Evolutionary conservation across 768 basidiomycete species (phyloP).

Genomic region (Suillus lakei): DNA sequence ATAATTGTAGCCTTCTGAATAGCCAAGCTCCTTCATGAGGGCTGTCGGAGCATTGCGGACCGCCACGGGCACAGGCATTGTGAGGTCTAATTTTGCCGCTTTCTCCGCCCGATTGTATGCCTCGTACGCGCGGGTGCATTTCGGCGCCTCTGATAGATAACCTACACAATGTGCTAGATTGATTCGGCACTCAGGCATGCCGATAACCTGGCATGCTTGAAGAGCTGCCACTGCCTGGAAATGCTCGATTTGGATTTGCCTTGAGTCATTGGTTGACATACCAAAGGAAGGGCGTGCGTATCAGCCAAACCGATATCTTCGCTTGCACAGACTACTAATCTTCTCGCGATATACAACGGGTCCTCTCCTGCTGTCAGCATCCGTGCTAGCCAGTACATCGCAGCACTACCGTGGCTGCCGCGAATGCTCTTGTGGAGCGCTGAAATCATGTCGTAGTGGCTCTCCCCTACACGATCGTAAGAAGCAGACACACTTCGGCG

Average conservation of each 20-base stretch:
- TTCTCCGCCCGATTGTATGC: constrained; percentile 74
- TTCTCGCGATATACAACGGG: constrained; percentile 73
- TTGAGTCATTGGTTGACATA: constrained; percentile 31
- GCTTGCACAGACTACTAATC: constrained; percentile 80
- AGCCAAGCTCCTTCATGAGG: constrained; percentile 72
- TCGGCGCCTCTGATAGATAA: constrained; percentile 82
- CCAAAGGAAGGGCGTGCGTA: constrained; percentile 74
- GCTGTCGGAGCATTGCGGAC: constrained; percentile 80
- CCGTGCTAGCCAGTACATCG: constrained; percentile 87
- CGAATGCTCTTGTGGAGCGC: constrained; percentile 85
- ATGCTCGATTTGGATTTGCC: constrained; percentile 17
- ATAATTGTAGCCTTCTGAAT: constrained; percentile 66
- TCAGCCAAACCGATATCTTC: constrained; percentile 89
- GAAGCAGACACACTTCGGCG: constrained; percentile 66
- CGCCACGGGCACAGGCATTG: constrained; percentile 67
- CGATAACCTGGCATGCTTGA: constrained; percentile 68
- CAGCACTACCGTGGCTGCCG: constrained; percentile 76
- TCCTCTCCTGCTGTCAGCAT: constrained; percentile 86
- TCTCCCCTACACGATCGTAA: constrained; percentile 79
- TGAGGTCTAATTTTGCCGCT: constrained; percentile 56
- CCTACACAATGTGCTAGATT: constrained; percentile 78
- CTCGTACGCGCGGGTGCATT: constrained; percentile 79
- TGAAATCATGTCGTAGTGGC: constrained; percentile 81
- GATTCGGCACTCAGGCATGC: constrained; percentile 85
- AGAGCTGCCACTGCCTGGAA: constrained; percentile 62